A percentile compares a stretch with the other conserved stretches of the same genome.
Evolutionary conservation across 331 rosid genomes (phyloP).

Genomic region (Acacia concinna): DNA sequence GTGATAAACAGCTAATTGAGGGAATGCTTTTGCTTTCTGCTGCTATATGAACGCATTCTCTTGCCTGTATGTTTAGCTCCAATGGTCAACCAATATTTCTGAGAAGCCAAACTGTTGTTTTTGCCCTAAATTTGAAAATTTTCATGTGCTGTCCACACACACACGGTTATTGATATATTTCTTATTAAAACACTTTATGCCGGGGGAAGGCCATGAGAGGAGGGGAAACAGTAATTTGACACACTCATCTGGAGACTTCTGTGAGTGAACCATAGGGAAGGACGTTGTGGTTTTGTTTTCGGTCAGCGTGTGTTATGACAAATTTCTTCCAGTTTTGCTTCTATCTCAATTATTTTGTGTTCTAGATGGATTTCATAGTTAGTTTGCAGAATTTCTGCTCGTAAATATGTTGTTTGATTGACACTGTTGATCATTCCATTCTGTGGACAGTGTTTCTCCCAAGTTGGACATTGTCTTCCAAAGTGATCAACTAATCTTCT

Average conservation of each 20-base stretch:
- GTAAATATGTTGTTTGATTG: background rate
- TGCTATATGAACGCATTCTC: background rate
- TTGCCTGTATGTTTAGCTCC: background rate
- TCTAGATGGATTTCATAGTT: background rate
- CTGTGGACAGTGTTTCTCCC: background rate
- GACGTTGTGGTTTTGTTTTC: background rate
- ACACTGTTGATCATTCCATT: slow-evolving; percentile 2
- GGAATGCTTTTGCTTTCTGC: background rate
- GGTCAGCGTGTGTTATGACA: background rate
- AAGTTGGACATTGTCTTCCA: slow-evolving; percentile 13
- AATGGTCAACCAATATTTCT: background rate
- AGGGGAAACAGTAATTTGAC: background rate
- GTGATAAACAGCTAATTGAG: background rate
- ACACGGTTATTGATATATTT: background rate
- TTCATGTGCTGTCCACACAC: background rate
- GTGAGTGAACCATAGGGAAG: background rate
- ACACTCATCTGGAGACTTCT: background rate
- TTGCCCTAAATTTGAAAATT: background rate
- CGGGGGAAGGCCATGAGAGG: background rate
- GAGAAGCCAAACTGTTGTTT: background rate
- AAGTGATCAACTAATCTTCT: slow-evolving; percentile 25
- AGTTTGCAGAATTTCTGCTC: background rate
- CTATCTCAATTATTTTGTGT: background rate
- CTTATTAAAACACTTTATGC: background rate
- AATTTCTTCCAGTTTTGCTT: background rate